Evolutionary conservation across 768 basidiomycete genomes (phyloP), one percentile per base, ranked within the genome.

Genomic region (Podaxis sp.): DNA sequence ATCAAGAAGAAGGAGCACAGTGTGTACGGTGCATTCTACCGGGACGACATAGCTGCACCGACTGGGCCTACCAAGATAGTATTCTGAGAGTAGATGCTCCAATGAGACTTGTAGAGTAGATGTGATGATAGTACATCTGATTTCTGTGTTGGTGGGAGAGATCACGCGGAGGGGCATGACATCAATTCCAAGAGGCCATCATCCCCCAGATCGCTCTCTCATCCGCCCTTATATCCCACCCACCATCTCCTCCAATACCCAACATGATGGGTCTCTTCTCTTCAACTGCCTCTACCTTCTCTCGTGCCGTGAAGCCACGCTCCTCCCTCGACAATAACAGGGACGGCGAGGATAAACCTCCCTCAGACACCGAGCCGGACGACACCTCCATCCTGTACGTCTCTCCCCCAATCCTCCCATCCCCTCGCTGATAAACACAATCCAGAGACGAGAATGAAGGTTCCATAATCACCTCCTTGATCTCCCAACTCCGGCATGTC

Each of bases 1-100:
- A 93, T 98, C 77, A 97, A 96, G 80, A 98, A 98, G 82, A 93
- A 87, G 81, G 85, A 89, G 66, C 95, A 98, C 68, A 78, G 91
- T 18, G 89, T 84, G 44, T 98, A 97, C 66, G 95, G 95, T 4
- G 91, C 90, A 4, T 93, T 93, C 74, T 93, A 82, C 73, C 73
- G 88, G 59, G 86, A 90, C 65, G 86, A 87, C 64, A 85, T 86
- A 32, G 77, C 82, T 9, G 74, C 79, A 48, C 80, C 82, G 23
- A 80, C 80, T 21, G 84, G 77, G 1, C 86, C 89, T n/a, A 90
- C 84, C 9, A 91, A 89, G 78, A 91, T 91, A 64, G 86, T 85
- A 50, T 93, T 93, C 69, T 81, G 76, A 50, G 53, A 47, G 42
- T 55, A 54, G 55, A 18, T 44, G 42, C 42, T 44, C 42, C 18